A percentile compares a stretch with the other conserved stretches of the same genome.
Conservation (phyloP, 225 moss, liverwort and hornwort species). For the Takakia lepidozioides region DNA sequence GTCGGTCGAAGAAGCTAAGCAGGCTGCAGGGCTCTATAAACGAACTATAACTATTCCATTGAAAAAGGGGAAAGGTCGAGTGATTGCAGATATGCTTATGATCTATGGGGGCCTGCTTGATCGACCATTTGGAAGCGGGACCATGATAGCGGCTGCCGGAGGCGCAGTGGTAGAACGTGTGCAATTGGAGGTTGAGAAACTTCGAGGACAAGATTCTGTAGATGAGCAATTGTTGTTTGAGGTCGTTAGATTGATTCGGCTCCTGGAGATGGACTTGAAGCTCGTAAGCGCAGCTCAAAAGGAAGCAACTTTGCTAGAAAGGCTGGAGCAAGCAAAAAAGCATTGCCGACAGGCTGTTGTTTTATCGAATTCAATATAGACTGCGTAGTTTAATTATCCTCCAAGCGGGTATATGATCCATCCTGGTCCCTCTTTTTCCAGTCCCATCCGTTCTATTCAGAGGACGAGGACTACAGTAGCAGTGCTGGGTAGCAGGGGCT, state of each 20-base stretch:
- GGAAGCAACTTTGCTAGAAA: constrained; percentile 58
- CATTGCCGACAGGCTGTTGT: constrained; percentile 59
- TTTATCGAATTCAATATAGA: constrained; percentile 48
- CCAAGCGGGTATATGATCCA: too few relatives aligned
- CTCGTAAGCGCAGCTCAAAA: constrained; percentile 65
- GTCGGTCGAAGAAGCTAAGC: constrained; percentile 44
- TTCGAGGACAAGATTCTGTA: constrained; percentile 31
- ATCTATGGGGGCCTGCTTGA: constrained; percentile 70
- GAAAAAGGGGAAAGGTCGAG: constrained; percentile 41
- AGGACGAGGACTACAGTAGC: too few relatives aligned
- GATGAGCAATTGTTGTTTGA: constrained; percentile 78
- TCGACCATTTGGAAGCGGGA: constrained; percentile 45
- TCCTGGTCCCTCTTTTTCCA: too few relatives aligned
- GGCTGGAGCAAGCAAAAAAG: constrained; percentile 47
- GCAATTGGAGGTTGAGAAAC: constrained; percentile 43
- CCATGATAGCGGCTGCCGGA: constrained; percentile 65
- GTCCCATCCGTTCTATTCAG: too few relatives aligned
- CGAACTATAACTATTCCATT: constrained; percentile 19
- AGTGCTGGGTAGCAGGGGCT: too few relatives aligned
- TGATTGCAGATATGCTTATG: constrained; percentile 29
- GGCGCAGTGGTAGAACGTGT: constrained; percentile 69
- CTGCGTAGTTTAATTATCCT: too few relatives aligned
- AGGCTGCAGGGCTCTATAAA: constrained; percentile 11
- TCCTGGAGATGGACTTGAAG: constrained; percentile 79
- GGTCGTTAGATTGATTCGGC: constrained; percentile 55